Conservation (phyloP, 2,329 filamentous ascomycete genomes). For the Trichophyton benhamiae region DNA sequence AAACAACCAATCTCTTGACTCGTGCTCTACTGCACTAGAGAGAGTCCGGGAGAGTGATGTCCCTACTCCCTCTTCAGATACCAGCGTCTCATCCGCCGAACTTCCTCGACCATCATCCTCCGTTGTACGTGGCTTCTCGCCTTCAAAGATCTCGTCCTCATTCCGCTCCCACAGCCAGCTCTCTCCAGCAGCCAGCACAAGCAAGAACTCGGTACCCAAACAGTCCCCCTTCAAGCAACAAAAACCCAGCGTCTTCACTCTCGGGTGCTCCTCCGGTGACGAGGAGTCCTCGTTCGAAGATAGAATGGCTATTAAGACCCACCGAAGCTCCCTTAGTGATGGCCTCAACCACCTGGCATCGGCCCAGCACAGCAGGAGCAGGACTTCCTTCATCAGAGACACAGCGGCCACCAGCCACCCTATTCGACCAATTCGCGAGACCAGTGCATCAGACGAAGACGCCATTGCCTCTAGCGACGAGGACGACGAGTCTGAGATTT, state of each 20-base stretch:
- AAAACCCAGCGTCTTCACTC: conserved; percentile 53
- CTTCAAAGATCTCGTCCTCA: conserved; percentile 58
- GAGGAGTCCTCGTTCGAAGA: conserved; percentile 65
- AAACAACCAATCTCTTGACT: conserved; percentile 39
- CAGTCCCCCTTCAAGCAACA: conserved; percentile 45
- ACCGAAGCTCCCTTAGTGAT: conserved; percentile 44
- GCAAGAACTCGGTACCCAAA: conserved; percentile 50
- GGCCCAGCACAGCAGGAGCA: conserved; percentile 59
- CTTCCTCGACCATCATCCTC: conserved; percentile 47
- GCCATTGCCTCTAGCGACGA: conserved; percentile 51
- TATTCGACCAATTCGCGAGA: conserved; percentile 50
- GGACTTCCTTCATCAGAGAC: conserved; percentile 72
- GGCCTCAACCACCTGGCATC: conserved; percentile 36
- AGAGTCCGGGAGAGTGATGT: conserved; percentile 36
- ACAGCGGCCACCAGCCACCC: conserved; percentile 48
- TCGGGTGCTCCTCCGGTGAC: conserved; percentile 78
- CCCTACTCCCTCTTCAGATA: conserved; percentile 41
- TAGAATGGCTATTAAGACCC: conserved; percentile 42
- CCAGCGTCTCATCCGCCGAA: conserved; percentile 47
- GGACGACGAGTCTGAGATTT: conserved; percentile 51
- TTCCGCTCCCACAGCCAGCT: conserved; percentile 51
- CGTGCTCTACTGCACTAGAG: conserved; percentile 46
- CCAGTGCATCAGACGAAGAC: conserved; percentile 40
- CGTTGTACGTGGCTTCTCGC: conserved; percentile 76
- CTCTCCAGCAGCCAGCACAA: conserved; percentile 35